Evolutionary conservation across 108 stramenopile species (phyloP).

Genomic region (Nannochloropsis salina): DNA sequence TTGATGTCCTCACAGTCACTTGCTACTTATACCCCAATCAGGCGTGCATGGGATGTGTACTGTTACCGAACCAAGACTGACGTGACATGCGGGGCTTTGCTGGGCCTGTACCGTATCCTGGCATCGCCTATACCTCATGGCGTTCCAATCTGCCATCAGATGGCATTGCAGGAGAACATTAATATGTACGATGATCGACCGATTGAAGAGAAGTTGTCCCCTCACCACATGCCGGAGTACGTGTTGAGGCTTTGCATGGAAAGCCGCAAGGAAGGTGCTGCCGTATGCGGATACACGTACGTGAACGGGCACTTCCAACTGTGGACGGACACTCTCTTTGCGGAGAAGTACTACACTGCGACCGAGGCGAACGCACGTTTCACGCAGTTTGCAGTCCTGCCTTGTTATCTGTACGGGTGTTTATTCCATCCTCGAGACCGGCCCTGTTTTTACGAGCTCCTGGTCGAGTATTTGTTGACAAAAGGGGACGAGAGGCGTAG

Average conservation of each 20-base stretch:
- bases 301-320: slow-evolving; percentile 12
- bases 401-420: slow-evolving; percentile 6
- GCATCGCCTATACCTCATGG: background rate
- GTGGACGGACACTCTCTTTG: background rate
- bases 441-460: background rate
- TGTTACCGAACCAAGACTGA: background rate
- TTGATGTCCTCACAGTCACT: too few relatives aligned
- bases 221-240: background rate
- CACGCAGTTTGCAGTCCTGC: background rate
- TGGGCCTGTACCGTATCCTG: background rate
- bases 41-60: background rate
- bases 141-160: background rate
- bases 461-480: background rate
- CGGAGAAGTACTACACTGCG: slow-evolving; percentile 16
- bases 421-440: background rate
- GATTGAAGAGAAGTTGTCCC: background rate
- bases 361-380: background rate
- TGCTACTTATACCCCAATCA: background rate
- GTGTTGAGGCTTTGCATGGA: background rate
- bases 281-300: background rate
- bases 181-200: background rate
- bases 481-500: background rate
- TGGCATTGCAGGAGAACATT: background rate
- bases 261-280: background rate
- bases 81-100: background rate